These are phyloP conservation scores for Hypoxylon fragiforme DNA, from an alignment of 495 filamentous ascomycete species.

Conservation along the genomic window DNA sequence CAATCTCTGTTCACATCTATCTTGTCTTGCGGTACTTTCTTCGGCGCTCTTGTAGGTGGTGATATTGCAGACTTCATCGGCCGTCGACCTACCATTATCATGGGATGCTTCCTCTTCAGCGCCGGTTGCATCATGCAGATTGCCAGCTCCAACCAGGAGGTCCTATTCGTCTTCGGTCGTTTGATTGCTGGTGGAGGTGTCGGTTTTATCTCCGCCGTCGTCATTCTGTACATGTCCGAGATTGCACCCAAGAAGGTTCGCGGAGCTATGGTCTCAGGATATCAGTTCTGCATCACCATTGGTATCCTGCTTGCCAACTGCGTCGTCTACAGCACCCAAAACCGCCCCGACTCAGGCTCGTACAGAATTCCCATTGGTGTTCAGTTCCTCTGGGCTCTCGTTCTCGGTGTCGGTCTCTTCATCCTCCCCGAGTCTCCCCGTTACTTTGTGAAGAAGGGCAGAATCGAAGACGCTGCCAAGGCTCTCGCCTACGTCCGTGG, in stretches of 20 bases:
- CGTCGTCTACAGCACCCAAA: constrained; percentile 65
- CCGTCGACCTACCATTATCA: constrained; percentile 62
- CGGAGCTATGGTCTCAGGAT: constrained; percentile 68
- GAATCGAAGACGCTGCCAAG: constrained; percentile 58
- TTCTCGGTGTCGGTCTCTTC: constrained; percentile 59
- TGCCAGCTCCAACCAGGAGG: constrained; percentile 59
- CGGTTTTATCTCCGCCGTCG: constrained; percentile 57
- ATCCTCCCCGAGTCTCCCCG: constrained; percentile 62
- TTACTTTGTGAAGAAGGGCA: constrained; percentile 60
- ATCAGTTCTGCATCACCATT: constrained; percentile 74
- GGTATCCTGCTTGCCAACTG: constrained; percentile 68
- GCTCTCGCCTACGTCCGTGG: constrained; percentile 55
- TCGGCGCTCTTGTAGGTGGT: constrained; percentile 65
- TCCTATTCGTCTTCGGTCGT: constrained; percentile 67
- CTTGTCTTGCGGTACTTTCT: constrained; percentile 68
- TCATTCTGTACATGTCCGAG: constrained; percentile 74
- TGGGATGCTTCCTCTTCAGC: constrained; percentile 60
- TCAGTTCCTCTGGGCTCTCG: constrained; percentile 68
- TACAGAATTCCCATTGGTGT: constrained; percentile 73
- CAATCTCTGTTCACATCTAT: constrained; percentile 68
- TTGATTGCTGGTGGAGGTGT: constrained; percentile 66
- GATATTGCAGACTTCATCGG: constrained; percentile 65
- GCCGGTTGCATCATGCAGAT: constrained; percentile 63
- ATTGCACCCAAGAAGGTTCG: constrained; percentile 66
- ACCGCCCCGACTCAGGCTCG: constrained; percentile 62